phyloP scores from a whole-genome alignment of 257 asterid genomes.

The Petunia axillaris region DNA sequence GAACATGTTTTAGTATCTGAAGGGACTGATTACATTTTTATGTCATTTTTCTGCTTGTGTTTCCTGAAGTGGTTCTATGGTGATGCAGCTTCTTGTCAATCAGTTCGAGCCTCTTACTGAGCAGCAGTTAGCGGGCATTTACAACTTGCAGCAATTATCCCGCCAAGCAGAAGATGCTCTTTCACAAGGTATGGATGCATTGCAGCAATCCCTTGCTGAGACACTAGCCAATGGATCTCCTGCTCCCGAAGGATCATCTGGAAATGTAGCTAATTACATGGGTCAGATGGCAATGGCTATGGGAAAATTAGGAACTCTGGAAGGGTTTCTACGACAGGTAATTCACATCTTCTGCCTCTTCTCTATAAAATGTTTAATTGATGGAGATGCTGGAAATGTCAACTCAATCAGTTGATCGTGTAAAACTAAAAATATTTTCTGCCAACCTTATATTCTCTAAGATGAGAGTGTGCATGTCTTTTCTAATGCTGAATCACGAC shows the following conservation, averaged over 20 bases:
- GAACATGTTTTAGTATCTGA: no score
- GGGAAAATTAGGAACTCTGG: slow-evolving; percentile 94
- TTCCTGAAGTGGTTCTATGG: slow-evolving; percentile 23
- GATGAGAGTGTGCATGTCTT: no score
- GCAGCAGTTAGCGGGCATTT: slow-evolving; percentile 68
- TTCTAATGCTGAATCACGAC: no score
- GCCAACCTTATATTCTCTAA: no score
- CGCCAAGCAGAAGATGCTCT: slow-evolving; percentile 98
- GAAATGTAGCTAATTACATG: slow-evolving; percentile 90
- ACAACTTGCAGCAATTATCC: slow-evolving; percentile 76
- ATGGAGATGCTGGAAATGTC: background rate
- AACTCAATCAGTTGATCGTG: background rate
- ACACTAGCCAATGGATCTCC: slow-evolving; percentile 75
- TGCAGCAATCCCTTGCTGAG: slow-evolving; percentile 92
- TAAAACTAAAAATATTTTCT: no score
- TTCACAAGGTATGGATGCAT: slow-evolving; percentile 91
- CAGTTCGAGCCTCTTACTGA: slow-evolving; percentile 93
- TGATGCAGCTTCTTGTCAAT: slow-evolving; percentile 68
- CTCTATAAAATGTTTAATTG: background rate
- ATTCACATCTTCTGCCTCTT: background rate
- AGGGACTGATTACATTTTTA: background rate
- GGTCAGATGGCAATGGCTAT: slow-evolving; percentile 99
- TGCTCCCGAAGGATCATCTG: slow-evolving; percentile 66
- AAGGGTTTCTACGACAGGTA: slow-evolving; percentile 88
- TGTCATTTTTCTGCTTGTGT: background rate